phyloP scores from a whole-genome alignment of 2,329 filamentous ascomycete genomes.

The Aspergillus eucalypticola region DNA sequence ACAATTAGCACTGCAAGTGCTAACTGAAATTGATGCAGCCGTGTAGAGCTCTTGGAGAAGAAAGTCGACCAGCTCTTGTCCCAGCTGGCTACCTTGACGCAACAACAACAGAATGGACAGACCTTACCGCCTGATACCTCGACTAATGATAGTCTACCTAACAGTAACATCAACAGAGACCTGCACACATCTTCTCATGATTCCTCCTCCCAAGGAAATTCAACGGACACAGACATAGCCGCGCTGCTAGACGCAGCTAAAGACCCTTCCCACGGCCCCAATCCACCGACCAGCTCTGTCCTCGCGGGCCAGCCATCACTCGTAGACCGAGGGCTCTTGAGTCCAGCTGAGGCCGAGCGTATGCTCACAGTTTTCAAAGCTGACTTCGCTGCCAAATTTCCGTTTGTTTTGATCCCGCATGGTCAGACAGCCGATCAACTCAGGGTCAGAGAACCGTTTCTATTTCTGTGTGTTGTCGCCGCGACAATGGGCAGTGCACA shows the following conservation, averaged over 20 bases:
- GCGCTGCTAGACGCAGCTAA: constrained; percentile 18
- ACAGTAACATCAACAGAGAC: not conserved
- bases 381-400: constrained; percentile 21
- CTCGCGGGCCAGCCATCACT: constrained; percentile 24
- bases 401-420: constrained; percentile 21
- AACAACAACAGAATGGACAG: constrained; percentile 18
- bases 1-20: too few relatives aligned
- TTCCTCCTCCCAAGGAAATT: not conserved
- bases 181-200: constrained; percentile 2
- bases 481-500: constrained; percentile 23
- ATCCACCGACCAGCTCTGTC: constrained; percentile 20
- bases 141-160: not conserved
- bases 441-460: constrained; percentile 18
- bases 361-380: constrained; percentile 19
- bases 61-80: constrained; percentile 25
- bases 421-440: constrained; percentile 19
- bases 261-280: constrained; percentile 22
- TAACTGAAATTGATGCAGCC: too few relatives aligned
- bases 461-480: constrained; percentile 23
- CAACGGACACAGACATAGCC: constrained; percentile 9
- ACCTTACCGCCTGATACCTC: constrained; percentile 7
- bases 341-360: constrained; percentile 22
- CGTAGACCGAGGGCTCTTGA: constrained; percentile 25
- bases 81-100: constrained; percentile 19
- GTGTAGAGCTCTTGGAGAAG: constrained; percentile 23